Conservation (phyloP, 1,139 yeast genomes). For the Magnusiomyces clavatus region DNA sequence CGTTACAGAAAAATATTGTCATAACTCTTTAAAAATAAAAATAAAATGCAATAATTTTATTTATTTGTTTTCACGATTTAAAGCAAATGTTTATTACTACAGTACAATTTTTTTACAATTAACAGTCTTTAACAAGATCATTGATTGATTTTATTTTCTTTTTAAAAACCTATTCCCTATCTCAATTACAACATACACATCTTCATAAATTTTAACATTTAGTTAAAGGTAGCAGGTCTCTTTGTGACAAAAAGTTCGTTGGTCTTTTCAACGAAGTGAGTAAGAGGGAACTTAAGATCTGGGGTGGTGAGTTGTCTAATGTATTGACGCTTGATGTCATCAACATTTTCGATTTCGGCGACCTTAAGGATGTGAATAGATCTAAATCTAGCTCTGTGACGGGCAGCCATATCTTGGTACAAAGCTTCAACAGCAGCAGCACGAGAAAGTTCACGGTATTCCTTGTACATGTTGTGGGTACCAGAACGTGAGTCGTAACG, state of each 20-base stretch:
- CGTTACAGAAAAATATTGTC: constrained; percentile 41
- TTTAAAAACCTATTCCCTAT: too few relatives aligned
- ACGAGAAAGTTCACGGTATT: constrained; percentile 99
- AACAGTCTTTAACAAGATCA: too few relatives aligned
- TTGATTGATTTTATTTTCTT: too few relatives aligned
- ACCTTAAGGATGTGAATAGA: constrained; percentile 92
- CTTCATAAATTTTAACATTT: constrained; percentile 29
- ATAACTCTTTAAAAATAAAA: too few relatives aligned
- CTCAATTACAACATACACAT: constrained; percentile 7
- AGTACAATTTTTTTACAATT: too few relatives aligned
- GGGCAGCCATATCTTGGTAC: constrained; percentile 99
- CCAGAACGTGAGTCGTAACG: constrained; percentile 99
- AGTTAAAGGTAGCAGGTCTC: constrained; percentile 97
- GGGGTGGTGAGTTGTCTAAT: constrained; percentile 93
- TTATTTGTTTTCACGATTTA: too few relatives aligned
- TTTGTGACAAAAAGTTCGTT: constrained; percentile 81
- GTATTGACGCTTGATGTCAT: constrained; percentile 99
- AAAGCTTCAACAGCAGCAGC: constrained; percentile 97
- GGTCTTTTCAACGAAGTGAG: constrained; percentile 97
- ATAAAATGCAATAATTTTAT: too few relatives aligned
- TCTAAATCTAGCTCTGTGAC: constrained; percentile 99
- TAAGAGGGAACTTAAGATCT: constrained; percentile 99
- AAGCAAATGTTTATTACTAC: too few relatives aligned
- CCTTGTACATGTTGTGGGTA: constrained; percentile 99
- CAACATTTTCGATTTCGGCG: constrained; percentile 96